phyloP scores from a whole-genome alignment of 768 basidiomycete genomes.

The Lanmaoa rubissima region DNA sequence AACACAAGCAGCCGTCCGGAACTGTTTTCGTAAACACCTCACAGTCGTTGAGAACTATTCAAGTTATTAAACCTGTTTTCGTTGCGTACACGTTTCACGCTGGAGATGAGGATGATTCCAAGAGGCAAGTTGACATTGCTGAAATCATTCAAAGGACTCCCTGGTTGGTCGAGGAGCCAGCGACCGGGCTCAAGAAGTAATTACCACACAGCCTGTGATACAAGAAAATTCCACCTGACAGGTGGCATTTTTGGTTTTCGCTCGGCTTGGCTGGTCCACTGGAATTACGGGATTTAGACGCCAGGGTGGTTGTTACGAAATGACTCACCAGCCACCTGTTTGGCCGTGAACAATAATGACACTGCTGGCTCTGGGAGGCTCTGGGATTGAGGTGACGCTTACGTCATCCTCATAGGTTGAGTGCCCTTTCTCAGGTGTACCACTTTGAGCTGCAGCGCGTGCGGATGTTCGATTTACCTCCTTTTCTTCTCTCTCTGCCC shows the following conservation, averaged over 20 bases:
- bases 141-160: background rate
- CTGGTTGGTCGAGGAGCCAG: background rate
- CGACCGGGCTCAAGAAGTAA: background rate
- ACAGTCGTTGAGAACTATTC: background rate
- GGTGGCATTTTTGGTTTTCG: background rate
- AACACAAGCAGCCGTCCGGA: background rate
- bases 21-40: background rate
- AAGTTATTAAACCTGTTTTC: background rate
- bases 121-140: background rate
- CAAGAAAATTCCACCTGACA: too few relatives aligned
- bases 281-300: slow-evolving; percentile 5
- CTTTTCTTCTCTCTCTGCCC: slow-evolving; percentile 11
- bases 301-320: background rate
- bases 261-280: background rate
- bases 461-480: slow-evolving; percentile 24
- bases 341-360: slow-evolving; percentile 7
- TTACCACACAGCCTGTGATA: background rate
- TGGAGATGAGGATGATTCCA: background rate
- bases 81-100: background rate
- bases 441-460: slow-evolving; percentile 12
- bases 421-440: slow-evolving; percentile 15
- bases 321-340: slow-evolving; percentile 2
- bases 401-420: slow-evolving; percentile 20
- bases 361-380: background rate
- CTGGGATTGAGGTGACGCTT: slow-evolving; percentile 23